phyloP scores from a whole-genome alignment of 2,329 filamentous ascomycete species.

The Cryphonectria radicalis region DNA sequence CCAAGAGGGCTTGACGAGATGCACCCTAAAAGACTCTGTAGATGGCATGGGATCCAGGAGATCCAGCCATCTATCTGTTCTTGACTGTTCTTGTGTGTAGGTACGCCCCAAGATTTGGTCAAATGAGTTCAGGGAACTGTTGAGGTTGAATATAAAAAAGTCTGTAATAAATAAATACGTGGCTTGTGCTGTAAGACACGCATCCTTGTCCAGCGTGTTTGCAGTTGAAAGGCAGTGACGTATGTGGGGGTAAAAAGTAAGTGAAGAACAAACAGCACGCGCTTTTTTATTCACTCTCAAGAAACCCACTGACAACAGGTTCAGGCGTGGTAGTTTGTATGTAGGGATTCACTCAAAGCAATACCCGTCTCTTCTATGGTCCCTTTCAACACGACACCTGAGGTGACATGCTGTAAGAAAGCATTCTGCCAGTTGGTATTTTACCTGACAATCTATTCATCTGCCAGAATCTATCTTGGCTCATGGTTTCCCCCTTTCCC shows the following conservation, averaged over 20 bases:
- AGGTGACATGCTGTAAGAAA: too few species aligned
- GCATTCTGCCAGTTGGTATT: too few species aligned
- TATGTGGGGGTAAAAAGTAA: conserved; percentile 12
- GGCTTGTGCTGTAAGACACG: background rate
- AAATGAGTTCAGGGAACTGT: background rate
- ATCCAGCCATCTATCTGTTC: background rate
- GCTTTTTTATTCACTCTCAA: too few species aligned
- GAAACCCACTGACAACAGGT: too few species aligned
- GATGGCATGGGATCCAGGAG: background rate
- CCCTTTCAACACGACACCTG: too few species aligned
- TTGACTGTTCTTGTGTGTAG: background rate
- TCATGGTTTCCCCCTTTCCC: background rate
- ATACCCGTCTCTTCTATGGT: background rate
- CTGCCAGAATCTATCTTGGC: too few species aligned
- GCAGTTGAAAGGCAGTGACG: conserved; percentile 21
- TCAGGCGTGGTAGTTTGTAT: too few species aligned
- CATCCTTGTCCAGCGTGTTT: background rate
- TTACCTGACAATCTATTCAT: too few species aligned
- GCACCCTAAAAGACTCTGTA: background rate
- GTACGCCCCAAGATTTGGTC: too few species aligned
- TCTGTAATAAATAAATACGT: background rate
- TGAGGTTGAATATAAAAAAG: background rate
- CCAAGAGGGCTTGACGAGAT: background rate
- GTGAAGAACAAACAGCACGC: background rate
- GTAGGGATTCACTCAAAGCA: background rate